These are phyloP conservation scores for Yamadazyma philogaea DNA, from an alignment of 805 yeast species.

Conservation along the genomic window DNA sequence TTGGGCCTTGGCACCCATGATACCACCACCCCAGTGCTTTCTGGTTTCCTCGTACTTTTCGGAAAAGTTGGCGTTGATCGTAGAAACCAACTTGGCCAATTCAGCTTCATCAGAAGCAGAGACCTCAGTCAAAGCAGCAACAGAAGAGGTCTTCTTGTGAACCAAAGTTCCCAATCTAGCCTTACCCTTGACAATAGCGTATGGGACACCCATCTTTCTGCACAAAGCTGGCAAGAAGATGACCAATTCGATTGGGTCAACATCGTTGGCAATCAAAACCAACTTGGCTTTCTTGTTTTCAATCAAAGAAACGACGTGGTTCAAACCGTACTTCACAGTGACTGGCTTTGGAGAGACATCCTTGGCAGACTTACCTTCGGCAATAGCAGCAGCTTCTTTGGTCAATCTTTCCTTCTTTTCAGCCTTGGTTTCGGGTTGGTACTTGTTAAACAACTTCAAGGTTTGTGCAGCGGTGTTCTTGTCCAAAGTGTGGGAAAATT, in stretches of 20 bases:
- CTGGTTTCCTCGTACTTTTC: slow-evolving; percentile 94
- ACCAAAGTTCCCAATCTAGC: slow-evolving; percentile 92
- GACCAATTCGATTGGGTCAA: slow-evolving; percentile 98
- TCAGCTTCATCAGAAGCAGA: slow-evolving; percentile 91
- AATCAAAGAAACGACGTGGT: slow-evolving; percentile 95
- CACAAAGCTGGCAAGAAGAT: slow-evolving; percentile 97
- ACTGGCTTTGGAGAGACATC: slow-evolving; percentile 97
- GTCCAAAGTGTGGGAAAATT: slow-evolving; percentile 94
- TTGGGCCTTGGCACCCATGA: slow-evolving; percentile 91
- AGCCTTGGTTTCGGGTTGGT: slow-evolving; percentile 96
- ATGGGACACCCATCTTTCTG: slow-evolving; percentile 99
- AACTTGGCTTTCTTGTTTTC: slow-evolving; percentile 99
- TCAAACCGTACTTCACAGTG: slow-evolving; percentile 96
- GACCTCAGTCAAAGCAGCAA: slow-evolving; percentile 96
- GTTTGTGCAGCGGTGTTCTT: slow-evolving; percentile 98
- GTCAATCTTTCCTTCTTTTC: slow-evolving; percentile 99
- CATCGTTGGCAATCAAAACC: slow-evolving; percentile 97
- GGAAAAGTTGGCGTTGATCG: slow-evolving; percentile 88
- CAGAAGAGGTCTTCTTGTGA: slow-evolving; percentile 96
- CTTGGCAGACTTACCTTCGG: slow-evolving; percentile 96
- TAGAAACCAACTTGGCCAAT: slow-evolving; percentile 86
- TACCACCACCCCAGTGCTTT: slow-evolving; percentile 99
- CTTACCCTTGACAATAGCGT: slow-evolving; percentile 76
- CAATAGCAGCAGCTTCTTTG: slow-evolving; percentile 98
- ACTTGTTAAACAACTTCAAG: slow-evolving; percentile 96